Evolutionary conservation across 441 rosid genomes (phyloP), one percentile per base, ranked within the genome.

Genomic region (Euphorbia schlechtendalii): DNA sequence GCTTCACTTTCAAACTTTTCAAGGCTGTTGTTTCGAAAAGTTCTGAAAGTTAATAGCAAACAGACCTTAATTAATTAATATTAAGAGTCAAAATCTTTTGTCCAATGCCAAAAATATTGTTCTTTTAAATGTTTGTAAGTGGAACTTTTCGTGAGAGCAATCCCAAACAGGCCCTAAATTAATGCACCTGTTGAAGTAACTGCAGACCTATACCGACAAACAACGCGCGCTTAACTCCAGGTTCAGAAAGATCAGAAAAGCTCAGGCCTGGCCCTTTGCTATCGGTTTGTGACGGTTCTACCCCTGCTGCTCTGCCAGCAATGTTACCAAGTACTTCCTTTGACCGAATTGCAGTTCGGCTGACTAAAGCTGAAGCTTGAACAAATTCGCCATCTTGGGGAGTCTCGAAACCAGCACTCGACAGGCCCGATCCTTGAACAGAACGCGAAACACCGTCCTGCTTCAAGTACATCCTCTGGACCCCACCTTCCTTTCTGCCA

Each of bases 401-500:
- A 64, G 30, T 67, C 52, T 78, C 83, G 63, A 65, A 84, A 53
- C 88, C 93, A 17, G 78, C 77, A 64, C 83, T 70, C 64, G 94
- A 91, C 55, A 81, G 75, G 67, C 76, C 48, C 57, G 97, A 91
- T 13, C 86, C 97, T 32, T 79, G 81, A 10, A 76, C 73, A 13
- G 92, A 81, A 61, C 82, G 91, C 11, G 87, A 76, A 69, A 67
- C 77, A 18, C 86, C 87, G 65, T 87, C 97, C 73, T 84, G 83
- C 69, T 80, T 94, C 85, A 94, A 80, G 76, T 86, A 94, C 71
- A 94, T 79, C 73, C 98, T 81, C 70, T 89, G 83, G 65, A 89
- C 91, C 15, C 84, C 94, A 13, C 96, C 96, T 77, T 86, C 96
- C 79, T 90, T 91, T 71, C 82, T 79, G 45, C 98, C 96, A 9